phyloP scores from a whole-genome alignment of 2,329 filamentous ascomycete species.

The Aspergillus cejpii region DNA sequence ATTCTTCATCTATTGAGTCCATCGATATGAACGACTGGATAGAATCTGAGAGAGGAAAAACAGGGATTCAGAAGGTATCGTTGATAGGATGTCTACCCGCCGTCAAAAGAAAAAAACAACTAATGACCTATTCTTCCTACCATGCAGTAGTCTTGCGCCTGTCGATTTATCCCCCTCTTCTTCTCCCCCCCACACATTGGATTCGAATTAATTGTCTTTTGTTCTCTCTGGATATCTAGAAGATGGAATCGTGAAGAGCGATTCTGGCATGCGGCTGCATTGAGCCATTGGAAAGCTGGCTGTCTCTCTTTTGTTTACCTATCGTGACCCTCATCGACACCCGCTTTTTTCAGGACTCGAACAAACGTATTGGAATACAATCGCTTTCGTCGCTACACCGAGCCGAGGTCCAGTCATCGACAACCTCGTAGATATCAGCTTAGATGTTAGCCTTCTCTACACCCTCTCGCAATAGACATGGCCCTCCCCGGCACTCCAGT shows the following conservation, averaged over 20 bases:
- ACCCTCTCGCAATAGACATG: slow-evolving; percentile 3
- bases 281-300: no score
- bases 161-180: background rate
- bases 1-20: background rate
- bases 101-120: background rate
- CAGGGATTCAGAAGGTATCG: background rate
- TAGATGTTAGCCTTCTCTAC: background rate
- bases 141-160: background rate
- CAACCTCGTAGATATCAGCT: background rate
- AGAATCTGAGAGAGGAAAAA: background rate
- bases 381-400: background rate
- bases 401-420: background rate
- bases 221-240: background rate
- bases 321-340: no score
- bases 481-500: slow-evolving; percentile 18
- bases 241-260: no score
- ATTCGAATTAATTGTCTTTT: background rate
- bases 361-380: background rate
- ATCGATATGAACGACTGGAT: background rate
- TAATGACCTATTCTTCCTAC: no score
- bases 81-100: background rate
- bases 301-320: no score
- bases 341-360: no score
- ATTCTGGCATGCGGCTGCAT: background rate
- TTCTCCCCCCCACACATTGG: background rate